Conservation (phyloP, 306 rosid genomes). For the Dryas alaskensis region DNA sequence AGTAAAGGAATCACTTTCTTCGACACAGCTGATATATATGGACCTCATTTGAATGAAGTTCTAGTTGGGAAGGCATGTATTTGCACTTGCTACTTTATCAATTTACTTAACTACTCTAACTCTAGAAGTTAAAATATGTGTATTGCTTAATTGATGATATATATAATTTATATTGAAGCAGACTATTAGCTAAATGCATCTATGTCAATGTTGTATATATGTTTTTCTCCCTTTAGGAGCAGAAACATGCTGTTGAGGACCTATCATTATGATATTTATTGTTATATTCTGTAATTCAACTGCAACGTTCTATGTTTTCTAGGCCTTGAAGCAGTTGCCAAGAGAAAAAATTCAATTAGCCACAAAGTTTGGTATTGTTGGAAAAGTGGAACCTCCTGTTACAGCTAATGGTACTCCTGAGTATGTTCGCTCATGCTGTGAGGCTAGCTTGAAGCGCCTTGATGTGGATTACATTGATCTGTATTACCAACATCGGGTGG, state of each 20-base stretch:
- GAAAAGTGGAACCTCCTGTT: slow-evolving; percentile 19
- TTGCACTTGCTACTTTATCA: background rate
- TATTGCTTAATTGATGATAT: background rate
- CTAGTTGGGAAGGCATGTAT: slow-evolving; percentile 36
- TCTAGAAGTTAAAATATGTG: background rate
- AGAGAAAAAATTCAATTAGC: slow-evolving; percentile 66
- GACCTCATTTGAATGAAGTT: slow-evolving; percentile 33
- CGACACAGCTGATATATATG: slow-evolving; percentile 38
- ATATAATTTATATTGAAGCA: background rate
- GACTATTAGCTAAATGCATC: background rate
- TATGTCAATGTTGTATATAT: background rate
- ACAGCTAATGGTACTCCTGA: slow-evolving; percentile 61
- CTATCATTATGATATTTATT: background rate
- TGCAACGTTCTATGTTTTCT: background rate
- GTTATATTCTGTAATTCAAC: background rate
- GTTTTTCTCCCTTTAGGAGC: no score
- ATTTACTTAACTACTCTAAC: background rate
- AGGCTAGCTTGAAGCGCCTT: slow-evolving; percentile 67
- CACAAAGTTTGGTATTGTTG: slow-evolving; percentile 64
- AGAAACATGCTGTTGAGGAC: background rate
- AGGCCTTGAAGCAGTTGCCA: slow-evolving; percentile 70
- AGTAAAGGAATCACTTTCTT: slow-evolving; percentile 42
- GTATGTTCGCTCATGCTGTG: slow-evolving; percentile 67
- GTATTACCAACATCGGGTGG: slow-evolving; percentile 73
- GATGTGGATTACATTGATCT: slow-evolving; percentile 75